Conservation (phyloP, 495 filamentous ascomycete species). For the Hypoxylon fuscum region DNA sequence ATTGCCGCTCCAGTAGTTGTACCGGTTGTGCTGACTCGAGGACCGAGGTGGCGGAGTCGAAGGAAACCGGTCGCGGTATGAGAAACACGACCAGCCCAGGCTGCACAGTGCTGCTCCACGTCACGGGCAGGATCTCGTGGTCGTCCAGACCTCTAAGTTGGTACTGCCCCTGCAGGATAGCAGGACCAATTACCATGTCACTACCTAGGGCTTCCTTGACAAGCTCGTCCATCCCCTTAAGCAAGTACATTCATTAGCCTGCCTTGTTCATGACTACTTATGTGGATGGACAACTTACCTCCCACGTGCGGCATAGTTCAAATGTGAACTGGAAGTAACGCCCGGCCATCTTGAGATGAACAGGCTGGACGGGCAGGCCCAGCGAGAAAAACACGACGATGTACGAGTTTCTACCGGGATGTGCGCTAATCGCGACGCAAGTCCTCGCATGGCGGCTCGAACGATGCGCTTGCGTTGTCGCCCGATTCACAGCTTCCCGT, state of each 20-base stretch:
- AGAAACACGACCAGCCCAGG: constrained; percentile 23
- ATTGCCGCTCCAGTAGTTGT: too few relatives aligned
- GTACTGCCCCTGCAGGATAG: neutral
- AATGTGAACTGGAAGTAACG: constrained; percentile 14
- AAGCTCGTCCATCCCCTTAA: constrained; percentile 21
- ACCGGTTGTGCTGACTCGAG: too few relatives aligned
- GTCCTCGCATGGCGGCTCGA: constrained; percentile 4
- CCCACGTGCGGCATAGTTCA: constrained; percentile 27
- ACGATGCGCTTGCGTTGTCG: neutral
- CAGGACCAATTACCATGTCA: neutral
- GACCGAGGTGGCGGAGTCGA: too few relatives aligned
- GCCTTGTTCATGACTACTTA: neutral
- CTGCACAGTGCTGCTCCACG: constrained; percentile 4
- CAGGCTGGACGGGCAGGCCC: neutral
- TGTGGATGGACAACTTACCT: constrained; percentile 10
- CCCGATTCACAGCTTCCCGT: constrained; percentile 7
- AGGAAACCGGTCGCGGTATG: too few relatives aligned
- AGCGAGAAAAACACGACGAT: constrained; percentile 12
- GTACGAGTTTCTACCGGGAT: neutral
- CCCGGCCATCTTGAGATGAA: neutral
- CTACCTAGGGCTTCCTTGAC: neutral
- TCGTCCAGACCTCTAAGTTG: neutral
- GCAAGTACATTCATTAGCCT: neutral
- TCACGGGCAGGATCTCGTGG: constrained; percentile 1
- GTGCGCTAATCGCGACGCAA: constrained; percentile 16